These are phyloP conservation scores for Calonectria montana DNA, from an alignment of 2,329 filamentous ascomycete genomes.

Conservation along the genomic window DNA sequence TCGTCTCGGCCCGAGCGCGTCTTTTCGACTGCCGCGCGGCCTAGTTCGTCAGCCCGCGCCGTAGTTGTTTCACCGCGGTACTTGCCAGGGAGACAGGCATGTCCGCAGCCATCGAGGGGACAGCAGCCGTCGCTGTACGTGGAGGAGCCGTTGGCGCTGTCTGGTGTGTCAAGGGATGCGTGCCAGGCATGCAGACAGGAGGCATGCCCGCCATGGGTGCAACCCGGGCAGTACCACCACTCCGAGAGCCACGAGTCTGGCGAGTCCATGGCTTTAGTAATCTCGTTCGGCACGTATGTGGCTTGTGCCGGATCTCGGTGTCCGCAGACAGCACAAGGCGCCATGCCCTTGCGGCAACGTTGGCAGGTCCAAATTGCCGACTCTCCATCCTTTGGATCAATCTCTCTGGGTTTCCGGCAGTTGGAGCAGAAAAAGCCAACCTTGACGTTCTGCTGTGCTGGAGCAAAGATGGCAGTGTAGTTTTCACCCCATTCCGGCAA, in stretches of 20 bases:
- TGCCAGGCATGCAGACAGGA: slow-evolving; percentile 72
- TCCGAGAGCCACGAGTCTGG: slow-evolving; percentile 48
- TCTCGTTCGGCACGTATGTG: slow-evolving; percentile 49
- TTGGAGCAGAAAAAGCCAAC: slow-evolving; percentile 65
- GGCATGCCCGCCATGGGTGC: slow-evolving; percentile 71
- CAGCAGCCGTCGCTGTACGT: slow-evolving; percentile 68
- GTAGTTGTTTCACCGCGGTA: slow-evolving; percentile 63
- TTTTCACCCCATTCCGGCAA: slow-evolving; percentile 65
- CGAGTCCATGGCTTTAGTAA: slow-evolving; percentile 41
- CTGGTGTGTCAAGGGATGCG: slow-evolving; percentile 44
- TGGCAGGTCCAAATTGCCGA: slow-evolving; percentile 68
- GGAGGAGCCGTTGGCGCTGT: slow-evolving; percentile 31
- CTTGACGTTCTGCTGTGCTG: slow-evolving; percentile 66
- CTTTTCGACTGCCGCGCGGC: slow-evolving; percentile 58
- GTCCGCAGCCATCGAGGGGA: slow-evolving; percentile 73
- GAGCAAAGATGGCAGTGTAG: slow-evolving; percentile 65
- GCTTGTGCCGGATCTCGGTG: slow-evolving; percentile 62
- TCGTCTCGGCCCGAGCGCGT: slow-evolving; percentile 40
- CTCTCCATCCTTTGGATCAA: slow-evolving; percentile 58
- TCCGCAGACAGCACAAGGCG: slow-evolving; percentile 69
- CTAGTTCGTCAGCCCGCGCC: slow-evolving; percentile 63
- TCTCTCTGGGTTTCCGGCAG: slow-evolving; percentile 68
- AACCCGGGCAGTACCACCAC: slow-evolving; percentile 75
- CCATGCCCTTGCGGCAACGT: slow-evolving; percentile 64
- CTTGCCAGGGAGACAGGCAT: slow-evolving; percentile 69